Conservation (phyloP, 495 filamentous ascomycete genomes). For the Sordaria brevicollis region DNA sequence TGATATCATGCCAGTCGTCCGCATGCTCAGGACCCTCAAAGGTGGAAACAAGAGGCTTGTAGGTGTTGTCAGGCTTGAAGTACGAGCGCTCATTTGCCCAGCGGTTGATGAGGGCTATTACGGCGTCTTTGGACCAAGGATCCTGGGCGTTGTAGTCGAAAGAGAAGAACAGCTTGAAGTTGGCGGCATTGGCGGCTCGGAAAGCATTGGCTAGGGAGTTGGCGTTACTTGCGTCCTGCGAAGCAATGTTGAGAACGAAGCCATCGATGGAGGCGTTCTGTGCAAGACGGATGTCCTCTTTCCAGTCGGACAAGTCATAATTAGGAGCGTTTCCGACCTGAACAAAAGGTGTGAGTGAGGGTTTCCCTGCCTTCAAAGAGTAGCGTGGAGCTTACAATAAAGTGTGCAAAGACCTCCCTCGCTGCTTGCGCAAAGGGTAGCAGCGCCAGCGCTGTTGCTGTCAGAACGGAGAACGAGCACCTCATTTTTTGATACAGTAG, state of each 20-base stretch:
- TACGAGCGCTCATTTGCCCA: conserved; percentile 39
- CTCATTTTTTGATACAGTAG: conserved; percentile 3
- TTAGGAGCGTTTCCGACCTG: conserved; percentile 19
- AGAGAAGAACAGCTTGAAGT: conserved; percentile 51
- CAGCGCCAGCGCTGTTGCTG: not conserved
- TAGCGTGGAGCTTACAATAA: conserved; percentile 8
- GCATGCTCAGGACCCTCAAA: conserved; percentile 42
- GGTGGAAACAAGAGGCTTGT: conserved; percentile 31
- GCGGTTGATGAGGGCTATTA: conserved; percentile 35
- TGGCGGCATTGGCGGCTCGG: conserved; percentile 40
- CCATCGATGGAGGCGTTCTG: conserved; percentile 46
- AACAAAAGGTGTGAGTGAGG: not conserved
- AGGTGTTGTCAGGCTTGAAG: conserved; percentile 36
- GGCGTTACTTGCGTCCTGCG: conserved; percentile 33
- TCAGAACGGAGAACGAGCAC: not conserved
- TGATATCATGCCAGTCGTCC: conserved; percentile 21
- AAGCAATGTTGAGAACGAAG: conserved; percentile 49
- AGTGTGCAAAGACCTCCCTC: conserved; percentile 16
- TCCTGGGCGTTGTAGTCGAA: conserved; percentile 44
- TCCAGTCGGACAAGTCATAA: conserved; percentile 41
- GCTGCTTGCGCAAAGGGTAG: conserved; percentile 5
- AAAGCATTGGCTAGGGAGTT: conserved; percentile 40
- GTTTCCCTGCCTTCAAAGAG: not conserved
- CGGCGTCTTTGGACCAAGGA: conserved; percentile 23
- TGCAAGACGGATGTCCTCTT: conserved; percentile 45